Conservation (phyloP, 2,329 filamentous ascomycete genomes). For the Cercospora sp. region DNA sequence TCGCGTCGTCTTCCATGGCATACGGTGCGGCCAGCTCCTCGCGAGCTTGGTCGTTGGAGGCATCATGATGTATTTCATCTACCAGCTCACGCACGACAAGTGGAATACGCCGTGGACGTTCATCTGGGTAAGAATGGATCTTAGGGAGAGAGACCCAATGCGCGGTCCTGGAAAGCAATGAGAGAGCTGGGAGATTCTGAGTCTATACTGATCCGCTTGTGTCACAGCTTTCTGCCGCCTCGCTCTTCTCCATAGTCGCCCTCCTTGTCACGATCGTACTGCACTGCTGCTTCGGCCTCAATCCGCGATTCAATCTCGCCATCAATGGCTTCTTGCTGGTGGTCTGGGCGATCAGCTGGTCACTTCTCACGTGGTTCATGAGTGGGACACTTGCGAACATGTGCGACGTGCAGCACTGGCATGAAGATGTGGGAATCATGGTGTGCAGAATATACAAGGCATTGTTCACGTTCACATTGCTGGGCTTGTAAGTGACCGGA, state of each 20-base stretch:
- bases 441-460: slow-evolving; percentile 62
- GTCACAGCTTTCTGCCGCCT: slow-evolving; percentile 53
- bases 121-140: slow-evolving; percentile 51
- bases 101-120: slow-evolving; percentile 62
- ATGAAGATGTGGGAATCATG: slow-evolving; percentile 55
- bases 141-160: not conserved
- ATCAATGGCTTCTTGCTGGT: slow-evolving; percentile 52
- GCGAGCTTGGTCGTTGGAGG: slow-evolving; percentile 53
- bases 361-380: slow-evolving; percentile 57
- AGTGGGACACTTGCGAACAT: slow-evolving; percentile 54
- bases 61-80: slow-evolving; percentile 59
- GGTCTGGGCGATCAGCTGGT: slow-evolving; percentile 56
- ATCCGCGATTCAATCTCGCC: slow-evolving; percentile 53
- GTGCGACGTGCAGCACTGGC: slow-evolving; percentile 51
- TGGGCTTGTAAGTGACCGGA: slow-evolving; percentile 45
- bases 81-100: slow-evolving; percentile 53
- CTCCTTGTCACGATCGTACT: slow-evolving; percentile 52
- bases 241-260: slow-evolving; percentile 54
- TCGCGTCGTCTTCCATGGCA: slow-evolving; percentile 45
- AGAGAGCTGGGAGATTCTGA: not conserved
- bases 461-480: slow-evolving; percentile 57
- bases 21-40: slow-evolving; percentile 46
- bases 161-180: not conserved
- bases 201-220: not conserved
- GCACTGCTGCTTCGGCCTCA: slow-evolving; percentile 55